Percentiles rank a stretch among this genome's conserved stretches.
These are phyloP conservation scores for Colletotrichum australisinense DNA, from an alignment of 2,329 filamentous ascomycete species.

Conservation along the genomic window DNA sequence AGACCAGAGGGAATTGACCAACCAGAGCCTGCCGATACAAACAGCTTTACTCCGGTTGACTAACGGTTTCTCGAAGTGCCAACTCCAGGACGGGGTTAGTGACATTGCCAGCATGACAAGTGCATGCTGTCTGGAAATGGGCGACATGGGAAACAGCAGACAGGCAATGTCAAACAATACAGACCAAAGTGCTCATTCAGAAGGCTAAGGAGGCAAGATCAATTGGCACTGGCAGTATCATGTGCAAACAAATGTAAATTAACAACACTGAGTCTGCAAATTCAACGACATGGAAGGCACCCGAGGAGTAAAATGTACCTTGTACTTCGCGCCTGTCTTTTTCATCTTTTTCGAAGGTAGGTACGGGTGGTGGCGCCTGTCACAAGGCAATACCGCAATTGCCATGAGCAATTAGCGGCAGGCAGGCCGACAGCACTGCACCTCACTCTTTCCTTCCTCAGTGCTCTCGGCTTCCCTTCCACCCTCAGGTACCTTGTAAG, in stretches of 20 bases:
- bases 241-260: neutral
- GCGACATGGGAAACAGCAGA: neutral
- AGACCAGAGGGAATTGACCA: constrained; percentile 43
- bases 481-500: neutral
- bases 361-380: neutral
- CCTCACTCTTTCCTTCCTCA: neutral
- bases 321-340: neutral
- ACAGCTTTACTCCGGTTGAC: constrained; percentile 29
- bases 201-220: neutral
- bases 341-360: neutral
- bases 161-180: neutral
- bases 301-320: neutral
- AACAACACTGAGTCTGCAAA: constrained; percentile 5
- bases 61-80: constrained; percentile 11
- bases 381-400: constrained; percentile 8
- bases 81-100: neutral
- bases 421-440: neutral
- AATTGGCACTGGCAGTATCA: neutral
- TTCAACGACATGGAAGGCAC: neutral
- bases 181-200: too few relatives aligned
- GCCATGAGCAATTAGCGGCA: constrained; percentile 1
- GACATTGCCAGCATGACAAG: neutral
- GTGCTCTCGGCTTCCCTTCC: neutral
- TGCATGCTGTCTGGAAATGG: neutral
- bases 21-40: constrained; percentile 45